These are phyloP conservation scores for Hypoxylon cercidicola DNA, from an alignment of 495 filamentous ascomycete species.

Conservation along the genomic window DNA sequence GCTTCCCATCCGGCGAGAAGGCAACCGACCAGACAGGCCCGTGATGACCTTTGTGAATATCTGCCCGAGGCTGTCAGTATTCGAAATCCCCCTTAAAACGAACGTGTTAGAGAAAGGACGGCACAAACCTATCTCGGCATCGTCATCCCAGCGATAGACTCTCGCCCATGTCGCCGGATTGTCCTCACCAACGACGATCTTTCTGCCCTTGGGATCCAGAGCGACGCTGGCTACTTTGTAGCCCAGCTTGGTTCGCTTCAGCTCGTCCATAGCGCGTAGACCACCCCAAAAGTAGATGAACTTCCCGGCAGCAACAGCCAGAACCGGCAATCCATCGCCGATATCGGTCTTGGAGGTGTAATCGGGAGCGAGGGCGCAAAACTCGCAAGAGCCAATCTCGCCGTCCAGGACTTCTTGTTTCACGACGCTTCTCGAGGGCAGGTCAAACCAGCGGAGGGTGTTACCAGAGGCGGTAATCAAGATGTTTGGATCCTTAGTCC, in stretches of 20 bases:
- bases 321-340: slow-evolving; percentile 63
- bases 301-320: slow-evolving; percentile 84
- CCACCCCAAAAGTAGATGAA: slow-evolving; percentile 92
- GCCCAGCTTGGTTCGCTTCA: slow-evolving; percentile 78
- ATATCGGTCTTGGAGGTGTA: slow-evolving; percentile 57
- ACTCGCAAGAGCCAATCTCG: slow-evolving; percentile 89
- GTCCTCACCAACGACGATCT: slow-evolving; percentile 86
- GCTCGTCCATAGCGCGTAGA: slow-evolving; percentile 69
- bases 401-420: slow-evolving; percentile 79
- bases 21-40: slow-evolving; percentile 95
- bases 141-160: slow-evolving; percentile 86
- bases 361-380: slow-evolving; percentile 66
- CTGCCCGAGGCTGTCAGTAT: slow-evolving; percentile 47
- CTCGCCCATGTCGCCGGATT: slow-evolving; percentile 90
- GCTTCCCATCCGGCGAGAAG: slow-evolving; percentile 93
- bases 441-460: slow-evolving; percentile 92
- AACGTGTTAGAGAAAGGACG: not conserved
- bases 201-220: slow-evolving; percentile 80
- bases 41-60: slow-evolving; percentile 96
- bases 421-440: slow-evolving; percentile 76
- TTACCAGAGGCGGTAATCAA: slow-evolving; percentile 92
- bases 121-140: slow-evolving; percentile 75
- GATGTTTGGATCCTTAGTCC: slow-evolving; percentile 86
- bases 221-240: slow-evolving; percentile 92
- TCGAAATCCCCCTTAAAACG: not conserved